Evolutionary conservation across 1,284 basidiomycete species (phyloP), one percentile per base, ranked within the genome.

Genomic region (Sphaerobolus stellatus): DNA sequence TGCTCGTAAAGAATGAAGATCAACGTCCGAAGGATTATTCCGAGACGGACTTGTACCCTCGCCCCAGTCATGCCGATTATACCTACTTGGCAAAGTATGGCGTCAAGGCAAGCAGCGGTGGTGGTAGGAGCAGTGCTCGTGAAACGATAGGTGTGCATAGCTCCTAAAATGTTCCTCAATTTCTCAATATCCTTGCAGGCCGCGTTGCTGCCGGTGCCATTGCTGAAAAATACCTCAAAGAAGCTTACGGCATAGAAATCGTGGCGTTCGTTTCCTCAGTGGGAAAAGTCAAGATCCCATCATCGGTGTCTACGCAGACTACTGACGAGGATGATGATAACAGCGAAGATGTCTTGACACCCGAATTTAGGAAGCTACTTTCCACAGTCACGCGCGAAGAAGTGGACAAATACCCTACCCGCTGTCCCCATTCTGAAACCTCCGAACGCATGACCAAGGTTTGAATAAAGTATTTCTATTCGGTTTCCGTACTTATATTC

Each of bases 31-130:
- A 98, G 69, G 97, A 99, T 74, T 99, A 99, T 76, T 89, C 94
- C 63, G 97, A 98, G 76, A 99, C 96, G 1, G 96, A 99, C 69
- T 78, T 94, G 56, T 99, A 94, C 77, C 97, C 97, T 36, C 88
- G 97, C 28, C 97, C 97, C 18, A 94, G 90, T 62, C 97, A 99
- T 68, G 97, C 97, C 49, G 97, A 99, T 71, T 98, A 91, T 73
- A 99, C 97, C 29, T 99, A 99, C 74, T 84, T 99, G 52, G 88
- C 94, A 65, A 99, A 99, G 69, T 99, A 99, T 71, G 94, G 93
- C 30, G 74, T 99, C 70, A 99, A 99, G 76, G 96, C 97, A 1
- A 94, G 91, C 77, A 93, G 89, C 57, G 97, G 97, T 40, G 97
- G 97, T 40, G 97, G 97, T 2, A 80, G 97, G 25, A 93, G 91